A percentile compares a stretch with the other conserved stretches of the same genome.
Evolutionary conservation across 148 eudicot species (phyloP).

Genomic region (Polygonum maritimum): DNA sequence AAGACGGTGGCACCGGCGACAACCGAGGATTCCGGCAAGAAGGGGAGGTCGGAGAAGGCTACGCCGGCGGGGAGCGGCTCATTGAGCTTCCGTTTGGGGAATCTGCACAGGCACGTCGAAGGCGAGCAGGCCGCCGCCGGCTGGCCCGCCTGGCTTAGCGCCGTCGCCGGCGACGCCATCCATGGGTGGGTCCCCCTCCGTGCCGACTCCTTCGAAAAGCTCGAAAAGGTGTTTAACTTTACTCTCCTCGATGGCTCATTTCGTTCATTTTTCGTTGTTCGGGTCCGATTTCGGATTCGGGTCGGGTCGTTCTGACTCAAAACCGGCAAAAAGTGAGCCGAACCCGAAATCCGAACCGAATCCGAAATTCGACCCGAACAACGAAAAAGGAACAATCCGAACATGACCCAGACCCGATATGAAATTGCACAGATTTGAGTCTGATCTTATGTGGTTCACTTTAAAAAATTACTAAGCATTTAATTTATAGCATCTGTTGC

Average conservation of each 20-base stretch:
- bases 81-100: constrained; percentile 77
- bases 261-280: too few species aligned
- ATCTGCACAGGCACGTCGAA: constrained; percentile 65
- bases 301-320: too few species aligned
- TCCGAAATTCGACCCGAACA: too few species aligned
- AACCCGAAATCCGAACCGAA: too few species aligned
- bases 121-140: constrained; percentile 95
- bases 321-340: too few species aligned
- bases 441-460: too few species aligned
- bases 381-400: too few species aligned
- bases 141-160: constrained; percentile 97
- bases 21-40: constrained; percentile 41
- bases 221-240: constrained; percentile 55
- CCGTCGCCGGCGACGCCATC: constrained; percentile 94
- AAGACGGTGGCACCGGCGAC: constrained; percentile 20
- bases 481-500: too few species aligned
- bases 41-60: constrained; percentile 31
- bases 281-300: too few species aligned
- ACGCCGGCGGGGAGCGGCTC: constrained; percentile 47
- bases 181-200: constrained; percentile 89
- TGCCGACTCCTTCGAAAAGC: constrained; percentile 72
- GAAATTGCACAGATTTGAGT: too few species aligned
- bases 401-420: too few species aligned
- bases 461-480: too few species aligned
- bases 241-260: not conserved